phyloP scores from a whole-genome alignment of 176 grass and related monocot species.

The Melocanna baccifera region DNA sequence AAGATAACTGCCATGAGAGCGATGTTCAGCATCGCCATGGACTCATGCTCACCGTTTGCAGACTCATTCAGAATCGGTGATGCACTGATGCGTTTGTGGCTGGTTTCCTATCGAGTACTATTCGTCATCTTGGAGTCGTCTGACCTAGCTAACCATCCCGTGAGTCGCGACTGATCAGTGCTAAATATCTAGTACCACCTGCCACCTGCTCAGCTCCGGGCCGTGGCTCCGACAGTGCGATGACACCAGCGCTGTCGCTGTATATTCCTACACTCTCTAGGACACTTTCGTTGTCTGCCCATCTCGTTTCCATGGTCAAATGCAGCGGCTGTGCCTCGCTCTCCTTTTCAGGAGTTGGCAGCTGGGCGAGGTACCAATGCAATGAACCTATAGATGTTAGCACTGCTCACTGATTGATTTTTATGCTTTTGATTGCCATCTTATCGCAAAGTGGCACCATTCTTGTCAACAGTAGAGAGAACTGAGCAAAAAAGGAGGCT shows the following conservation, averaged over 20 bases:
- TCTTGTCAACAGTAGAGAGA: neutral
- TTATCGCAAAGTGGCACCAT: neutral
- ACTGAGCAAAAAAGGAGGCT: neutral
- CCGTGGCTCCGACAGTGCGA: neutral
- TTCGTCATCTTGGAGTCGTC: neutral
- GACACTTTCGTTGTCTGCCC: neutral
- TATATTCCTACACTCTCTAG: neutral
- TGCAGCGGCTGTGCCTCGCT: neutral
- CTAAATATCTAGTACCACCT: slow-evolving; percentile 1
- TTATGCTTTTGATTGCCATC: neutral
- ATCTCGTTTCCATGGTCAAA: slow-evolving; percentile 16
- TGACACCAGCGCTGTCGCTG: neutral
- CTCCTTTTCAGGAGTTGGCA: slow-evolving; percentile 3
- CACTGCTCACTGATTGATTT: neutral
- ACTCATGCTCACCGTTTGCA: neutral
- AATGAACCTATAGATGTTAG: neutral
- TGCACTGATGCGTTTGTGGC: neutral
- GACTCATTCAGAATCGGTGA: neutral
- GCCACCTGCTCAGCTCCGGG: neutral
- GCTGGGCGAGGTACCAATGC: neutral
- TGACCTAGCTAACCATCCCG: neutral
- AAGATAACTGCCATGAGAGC: slow-evolving; percentile 18
- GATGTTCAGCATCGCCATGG: neutral
- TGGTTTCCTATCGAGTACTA: neutral
- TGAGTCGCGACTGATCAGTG: neutral